Evolutionary conservation across 108 stramenopile species (phyloP).

Genomic region (Tribonema minus): DNA sequence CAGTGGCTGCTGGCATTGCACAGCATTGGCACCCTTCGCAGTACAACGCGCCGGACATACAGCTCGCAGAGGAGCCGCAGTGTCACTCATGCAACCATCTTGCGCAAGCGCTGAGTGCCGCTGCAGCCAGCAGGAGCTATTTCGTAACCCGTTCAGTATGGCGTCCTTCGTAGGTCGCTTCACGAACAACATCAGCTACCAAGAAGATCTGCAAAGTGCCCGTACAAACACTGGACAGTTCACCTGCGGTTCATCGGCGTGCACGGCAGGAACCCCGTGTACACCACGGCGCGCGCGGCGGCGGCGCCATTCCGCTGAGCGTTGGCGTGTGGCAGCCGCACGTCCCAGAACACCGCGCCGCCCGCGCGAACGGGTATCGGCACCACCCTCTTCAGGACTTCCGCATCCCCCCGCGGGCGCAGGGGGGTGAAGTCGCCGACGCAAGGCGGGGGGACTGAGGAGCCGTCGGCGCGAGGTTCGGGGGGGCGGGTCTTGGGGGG

Average conservation of each 20-base stretch:
- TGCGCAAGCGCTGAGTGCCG: neutral
- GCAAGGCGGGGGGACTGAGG: slow-evolving; percentile 53
- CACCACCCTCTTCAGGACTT: slow-evolving; percentile 63
- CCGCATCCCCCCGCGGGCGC: slow-evolving; percentile 71
- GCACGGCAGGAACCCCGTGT: slow-evolving; percentile 78
- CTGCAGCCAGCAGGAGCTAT: neutral
- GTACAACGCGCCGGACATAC: too few relatives aligned
- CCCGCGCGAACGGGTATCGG: slow-evolving; percentile 78
- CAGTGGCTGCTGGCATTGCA: too few relatives aligned
- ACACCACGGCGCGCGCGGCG: slow-evolving; percentile 70
- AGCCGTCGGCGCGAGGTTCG: neutral
- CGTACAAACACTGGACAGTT: slow-evolving; percentile 19
- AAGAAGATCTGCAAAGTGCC: neutral
- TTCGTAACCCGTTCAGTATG: too few relatives aligned
- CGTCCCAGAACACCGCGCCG: slow-evolving; percentile 79
- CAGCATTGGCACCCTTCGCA: too few relatives aligned
- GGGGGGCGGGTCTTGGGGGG: neutral
- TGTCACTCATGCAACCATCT: neutral
- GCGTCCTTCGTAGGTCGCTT: too few relatives aligned
- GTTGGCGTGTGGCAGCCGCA: slow-evolving; percentile 83
- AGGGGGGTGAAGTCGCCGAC: slow-evolving; percentile 85
- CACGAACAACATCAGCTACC: neutral
- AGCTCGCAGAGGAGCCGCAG: too few relatives aligned
- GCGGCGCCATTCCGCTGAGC: slow-evolving; percentile 62
- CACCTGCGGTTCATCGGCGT: slow-evolving; percentile 68